These are phyloP conservation scores for Tolypocladium nubicola DNA, from an alignment of 2,329 filamentous ascomycete species.

Conservation along the genomic window DNA sequence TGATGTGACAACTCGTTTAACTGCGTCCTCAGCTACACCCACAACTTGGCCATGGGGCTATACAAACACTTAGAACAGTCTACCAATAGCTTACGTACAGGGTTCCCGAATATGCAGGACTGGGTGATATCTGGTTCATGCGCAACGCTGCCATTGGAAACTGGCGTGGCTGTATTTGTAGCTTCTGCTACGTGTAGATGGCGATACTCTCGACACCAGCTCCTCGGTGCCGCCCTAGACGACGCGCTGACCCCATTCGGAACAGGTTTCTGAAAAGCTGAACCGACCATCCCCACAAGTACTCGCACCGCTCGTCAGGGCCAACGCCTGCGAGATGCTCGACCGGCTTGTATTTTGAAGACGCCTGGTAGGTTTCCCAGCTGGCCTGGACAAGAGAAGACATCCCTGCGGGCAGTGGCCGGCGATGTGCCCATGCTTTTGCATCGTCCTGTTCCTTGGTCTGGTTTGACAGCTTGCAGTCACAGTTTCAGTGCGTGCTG, in stretches of 20 bases:
- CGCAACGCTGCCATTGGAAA: background rate
- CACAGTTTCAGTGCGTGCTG: background rate
- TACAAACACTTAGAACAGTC: background rate
- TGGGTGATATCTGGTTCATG: background rate
- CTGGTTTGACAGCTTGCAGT: background rate
- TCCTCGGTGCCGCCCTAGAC: background rate
- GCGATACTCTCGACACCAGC: background rate
- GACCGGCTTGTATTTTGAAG: background rate
- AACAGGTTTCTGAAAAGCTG: background rate
- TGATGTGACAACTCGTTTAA: no score
- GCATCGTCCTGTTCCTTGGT: background rate
- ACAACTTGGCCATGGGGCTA: background rate
- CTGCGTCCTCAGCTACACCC: background rate
- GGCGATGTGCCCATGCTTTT: background rate
- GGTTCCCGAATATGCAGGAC: background rate
- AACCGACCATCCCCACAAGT: background rate
- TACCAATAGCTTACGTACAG: background rate
- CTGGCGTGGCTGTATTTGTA: background rate
- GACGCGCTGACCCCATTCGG: background rate
- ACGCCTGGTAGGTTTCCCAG: background rate
- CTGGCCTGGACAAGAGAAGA: background rate
- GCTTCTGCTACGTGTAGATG: background rate
- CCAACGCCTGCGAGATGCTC: background rate
- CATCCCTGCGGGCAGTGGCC: background rate
- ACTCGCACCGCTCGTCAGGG: background rate